Conservation (phyloP, 1,139 yeast species). For the Taphrina deformans region DNA sequence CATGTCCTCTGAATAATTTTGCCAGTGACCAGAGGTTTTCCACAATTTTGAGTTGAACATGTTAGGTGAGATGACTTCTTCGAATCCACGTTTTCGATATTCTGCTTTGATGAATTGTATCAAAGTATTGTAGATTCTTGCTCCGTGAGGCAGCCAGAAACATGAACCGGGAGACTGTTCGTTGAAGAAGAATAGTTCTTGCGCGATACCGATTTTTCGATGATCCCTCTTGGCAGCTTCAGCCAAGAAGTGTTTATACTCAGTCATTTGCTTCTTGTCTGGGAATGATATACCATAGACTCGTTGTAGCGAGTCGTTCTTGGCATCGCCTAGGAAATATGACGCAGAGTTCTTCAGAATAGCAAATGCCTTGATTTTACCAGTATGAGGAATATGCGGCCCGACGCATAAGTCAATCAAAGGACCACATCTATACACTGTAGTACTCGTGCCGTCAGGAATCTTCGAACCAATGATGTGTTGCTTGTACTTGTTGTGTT, state of each 20-base stretch:
- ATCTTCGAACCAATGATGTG: slow-evolving; percentile 81
- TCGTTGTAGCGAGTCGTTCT: slow-evolving; percentile 94
- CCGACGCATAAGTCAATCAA: slow-evolving; percentile 96
- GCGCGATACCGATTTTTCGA: slow-evolving; percentile 93
- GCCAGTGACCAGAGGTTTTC: slow-evolving; percentile 97
- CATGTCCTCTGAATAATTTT: slow-evolving; percentile 92
- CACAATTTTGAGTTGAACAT: slow-evolving; percentile 81
- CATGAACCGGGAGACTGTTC: slow-evolving; percentile 93
- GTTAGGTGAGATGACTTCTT: slow-evolving; percentile 91
- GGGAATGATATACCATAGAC: slow-evolving; percentile 99
- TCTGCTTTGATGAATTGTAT: slow-evolving; percentile 80
- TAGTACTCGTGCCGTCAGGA: slow-evolving; percentile 94
- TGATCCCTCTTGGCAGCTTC: slow-evolving; percentile 98
- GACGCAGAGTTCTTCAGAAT: slow-evolving; percentile 94
- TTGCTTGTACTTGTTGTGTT: slow-evolving; percentile 93
- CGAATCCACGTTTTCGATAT: slow-evolving; percentile 78
- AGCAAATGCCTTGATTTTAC: slow-evolving; percentile 91
- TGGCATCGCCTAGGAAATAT: slow-evolving; percentile 90
- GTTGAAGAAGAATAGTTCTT: slow-evolving; percentile 90
- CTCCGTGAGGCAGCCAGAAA: slow-evolving; percentile 88
- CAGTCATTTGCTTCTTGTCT: slow-evolving; percentile 94
- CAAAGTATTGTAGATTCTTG: slow-evolving; percentile 76
- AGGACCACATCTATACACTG: slow-evolving; percentile 98
- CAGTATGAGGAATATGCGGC: slow-evolving; percentile 98
- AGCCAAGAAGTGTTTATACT: slow-evolving; percentile 87